phyloP scores from a whole-genome alignment of 2,329 filamentous ascomycete genomes.

The Knoxdaviesia proteae region DNA sequence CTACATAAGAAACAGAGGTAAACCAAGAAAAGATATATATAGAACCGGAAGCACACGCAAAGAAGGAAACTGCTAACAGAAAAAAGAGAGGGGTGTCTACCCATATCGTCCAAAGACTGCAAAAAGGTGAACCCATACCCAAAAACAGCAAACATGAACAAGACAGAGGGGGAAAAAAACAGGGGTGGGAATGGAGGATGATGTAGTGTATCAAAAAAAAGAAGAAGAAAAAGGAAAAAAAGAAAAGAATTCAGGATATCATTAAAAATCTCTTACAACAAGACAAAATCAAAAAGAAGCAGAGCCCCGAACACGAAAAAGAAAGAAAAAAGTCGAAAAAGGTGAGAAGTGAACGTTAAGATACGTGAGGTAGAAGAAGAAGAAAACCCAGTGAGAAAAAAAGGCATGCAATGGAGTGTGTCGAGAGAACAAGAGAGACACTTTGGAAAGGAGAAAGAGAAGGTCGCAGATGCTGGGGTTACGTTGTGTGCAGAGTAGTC shows the following conservation, averaged over 20 bases:
- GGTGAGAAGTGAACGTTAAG: background rate
- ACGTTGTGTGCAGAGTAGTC: background rate
- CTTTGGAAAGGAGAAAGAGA: background rate
- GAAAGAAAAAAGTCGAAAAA: constrained; percentile 5
- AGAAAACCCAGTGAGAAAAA: background rate
- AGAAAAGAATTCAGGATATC: constrained; percentile 12
- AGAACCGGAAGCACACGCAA: too few relatives aligned
- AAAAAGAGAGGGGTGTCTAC: too few relatives aligned
- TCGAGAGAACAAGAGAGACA: too few relatives aligned
- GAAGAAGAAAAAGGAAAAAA: constrained; percentile 4
- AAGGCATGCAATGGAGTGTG: background rate
- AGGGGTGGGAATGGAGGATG: background rate
- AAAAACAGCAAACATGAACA: background rate
- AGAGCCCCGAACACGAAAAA: constrained; percentile 8
- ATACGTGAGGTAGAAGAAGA: background rate
- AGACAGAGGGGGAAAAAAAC: background rate
- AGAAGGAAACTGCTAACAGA: too few relatives aligned
- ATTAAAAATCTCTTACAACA: constrained; percentile 9
- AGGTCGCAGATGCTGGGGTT: constrained; percentile 1
- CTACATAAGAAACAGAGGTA: too few relatives aligned
- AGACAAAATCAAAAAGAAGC: constrained; percentile 8
- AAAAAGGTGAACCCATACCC: background rate
- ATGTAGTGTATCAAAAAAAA: background rate
- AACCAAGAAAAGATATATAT: too few relatives aligned
- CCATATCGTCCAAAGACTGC: too few relatives aligned